Percentiles rank a stretch among this genome's conserved stretches.
phyloP scores from a whole-genome alignment of 2,329 filamentous ascomycete species.

The Fonsecaea monophora region DNA sequence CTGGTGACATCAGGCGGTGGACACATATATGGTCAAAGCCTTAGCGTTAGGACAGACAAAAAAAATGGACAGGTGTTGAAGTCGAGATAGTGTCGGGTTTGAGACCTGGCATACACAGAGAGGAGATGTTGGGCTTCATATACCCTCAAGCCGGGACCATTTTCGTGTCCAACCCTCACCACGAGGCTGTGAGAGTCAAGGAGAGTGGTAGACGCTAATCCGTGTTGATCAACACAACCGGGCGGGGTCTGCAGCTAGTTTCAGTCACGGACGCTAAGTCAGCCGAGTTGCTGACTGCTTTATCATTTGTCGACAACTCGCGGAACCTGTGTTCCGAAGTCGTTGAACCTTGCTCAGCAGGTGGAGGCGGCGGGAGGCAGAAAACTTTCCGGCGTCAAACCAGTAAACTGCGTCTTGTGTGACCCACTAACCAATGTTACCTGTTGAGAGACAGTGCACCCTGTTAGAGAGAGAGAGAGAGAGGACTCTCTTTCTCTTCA shows the following conservation, averaged over 20 bases:
- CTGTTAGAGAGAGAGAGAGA: no score
- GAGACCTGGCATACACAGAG: not conserved
- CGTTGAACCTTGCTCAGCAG: not conserved
- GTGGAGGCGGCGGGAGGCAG: not conserved
- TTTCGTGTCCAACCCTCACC: not conserved
- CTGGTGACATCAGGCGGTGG: slow-evolving; percentile 1
- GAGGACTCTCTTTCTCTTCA: no score
- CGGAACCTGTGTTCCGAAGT: slow-evolving; percentile 7
- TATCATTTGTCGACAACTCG: not conserved
- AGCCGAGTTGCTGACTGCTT: slow-evolving; percentile 6
- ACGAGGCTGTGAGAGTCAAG: slow-evolving; percentile 21
- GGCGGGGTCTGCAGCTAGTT: not conserved
- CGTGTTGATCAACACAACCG: slow-evolving; percentile 4
- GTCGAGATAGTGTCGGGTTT: not conserved
- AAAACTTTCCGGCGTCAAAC: slow-evolving; percentile 5
- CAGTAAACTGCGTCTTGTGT: no score
- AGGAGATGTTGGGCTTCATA: slow-evolving; percentile 6
- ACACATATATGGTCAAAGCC: not conserved
- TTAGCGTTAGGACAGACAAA: not conserved
- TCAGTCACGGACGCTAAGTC: slow-evolving; percentile 6
- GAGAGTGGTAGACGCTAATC: slow-evolving; percentile 9
- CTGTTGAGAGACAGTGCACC: not conserved
- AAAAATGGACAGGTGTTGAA: not conserved
- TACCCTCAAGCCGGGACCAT: slow-evolving; percentile 2
- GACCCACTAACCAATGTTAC: no score